Evolutionary conservation across 2,329 filamentous ascomycete species (phyloP).

Genomic region (Beauveria rudraprayagi): DNA sequence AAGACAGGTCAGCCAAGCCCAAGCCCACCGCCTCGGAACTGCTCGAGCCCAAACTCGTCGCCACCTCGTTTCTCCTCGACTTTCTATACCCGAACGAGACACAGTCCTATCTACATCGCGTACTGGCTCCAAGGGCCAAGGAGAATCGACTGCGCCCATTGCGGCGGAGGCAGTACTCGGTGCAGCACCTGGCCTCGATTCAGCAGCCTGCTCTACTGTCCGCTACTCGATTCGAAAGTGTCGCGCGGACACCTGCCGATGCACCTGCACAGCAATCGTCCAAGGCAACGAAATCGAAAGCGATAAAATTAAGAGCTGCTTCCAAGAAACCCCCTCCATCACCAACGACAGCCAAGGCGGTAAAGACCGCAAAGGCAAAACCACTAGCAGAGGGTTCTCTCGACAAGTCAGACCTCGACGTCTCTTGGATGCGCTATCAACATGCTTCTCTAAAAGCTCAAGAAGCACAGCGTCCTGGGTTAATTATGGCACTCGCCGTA

Average conservation of each 20-base stretch:
- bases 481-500: constrained; percentile 35
- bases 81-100: constrained; percentile 46
- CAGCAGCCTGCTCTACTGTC: neutral
- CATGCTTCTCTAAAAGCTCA: constrained; percentile 26
- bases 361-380: neutral
- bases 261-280: neutral
- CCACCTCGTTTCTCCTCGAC: constrained; percentile 45
- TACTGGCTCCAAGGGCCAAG: constrained; percentile 1
- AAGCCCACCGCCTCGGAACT: constrained; percentile 13
- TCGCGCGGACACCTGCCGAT: neutral
- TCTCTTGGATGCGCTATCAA: constrained; percentile 34
- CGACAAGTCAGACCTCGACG: neutral
- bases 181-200: constrained; percentile 1
- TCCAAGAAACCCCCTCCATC: neutral
- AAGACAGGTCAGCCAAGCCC: constrained; percentile 3
- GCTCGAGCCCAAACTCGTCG: constrained; percentile 25
- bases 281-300: neutral
- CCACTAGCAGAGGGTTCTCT: neutral
- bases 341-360: neutral
- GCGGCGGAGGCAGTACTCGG: constrained; percentile 7
- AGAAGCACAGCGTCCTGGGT: constrained; percentile 20
- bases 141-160: neutral
- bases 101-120: constrained; percentile 32
- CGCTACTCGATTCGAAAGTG: neutral
- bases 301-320: neutral